Evolutionary conservation across 352 stramenopile species (phyloP), one percentile per base, ranked within the genome.

Genomic region (Phytophthora rubi): DNA sequence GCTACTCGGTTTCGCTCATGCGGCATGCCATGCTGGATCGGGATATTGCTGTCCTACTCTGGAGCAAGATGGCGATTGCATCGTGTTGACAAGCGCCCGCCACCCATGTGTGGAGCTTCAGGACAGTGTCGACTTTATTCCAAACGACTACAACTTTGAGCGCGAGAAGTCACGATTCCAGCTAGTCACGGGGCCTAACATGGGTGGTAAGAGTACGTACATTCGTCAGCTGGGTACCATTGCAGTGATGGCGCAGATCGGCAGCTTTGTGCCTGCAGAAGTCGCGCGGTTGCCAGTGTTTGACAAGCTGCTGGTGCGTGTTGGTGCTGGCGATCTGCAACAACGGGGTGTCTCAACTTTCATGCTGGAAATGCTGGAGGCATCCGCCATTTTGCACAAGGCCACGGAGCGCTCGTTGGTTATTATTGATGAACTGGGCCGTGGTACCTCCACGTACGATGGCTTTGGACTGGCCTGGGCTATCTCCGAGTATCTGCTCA

Each of bases 331-430:
- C 3, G 98, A 99, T 75, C 81, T 95, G 12, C 97, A 99, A 79
- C 94, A 99, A 69, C 85, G 94, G 15, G 98, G 98, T 39, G 97
- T 99, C 49, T 99, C 96, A 9, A 99, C 98, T 15, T 99, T 99
- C 76, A 99, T 99, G 98, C 95, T 98, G 54, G 98, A 99, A 82
- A 99, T 99, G 98, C 80, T 99, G 9, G 98, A 99, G 75, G 95
- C 98, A 8, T 95, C 93, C 0, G 91, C 92, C 15, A 99, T 99
- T 71, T 76, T 99, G 45, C 88, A 97, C 76, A 97, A 95, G 65
- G 97, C 96, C 0, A 99, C 97, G 1, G 83, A 88, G 59, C 79
- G 81, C 8, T 98, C 93, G 54, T 83, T 99, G 37, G 98, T 99
- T 59, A 99, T 99, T 63, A 99, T 99, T 73, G 98, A 99, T 79